Evolutionary conservation across 169 alveolate genomes (phyloP).

Genomic region (Plasmodium blacklocki): DNA sequence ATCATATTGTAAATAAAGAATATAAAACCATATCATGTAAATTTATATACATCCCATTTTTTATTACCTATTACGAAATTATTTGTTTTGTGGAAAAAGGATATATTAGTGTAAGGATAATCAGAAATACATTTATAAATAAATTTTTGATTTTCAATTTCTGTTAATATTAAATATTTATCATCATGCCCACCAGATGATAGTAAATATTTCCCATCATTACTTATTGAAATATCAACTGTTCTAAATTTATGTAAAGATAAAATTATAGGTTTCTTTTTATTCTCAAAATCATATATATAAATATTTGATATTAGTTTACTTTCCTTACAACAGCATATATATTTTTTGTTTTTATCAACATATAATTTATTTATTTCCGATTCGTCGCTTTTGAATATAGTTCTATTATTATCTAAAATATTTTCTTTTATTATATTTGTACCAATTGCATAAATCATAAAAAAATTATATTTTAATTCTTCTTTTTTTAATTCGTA

Average conservation of each 20-base stretch:
- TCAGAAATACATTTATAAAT: constrained; percentile 60
- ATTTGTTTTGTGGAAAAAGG: constrained; percentile 64
- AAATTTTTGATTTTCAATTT: constrained; percentile 64
- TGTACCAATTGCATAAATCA: constrained; percentile 75
- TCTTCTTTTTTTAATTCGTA: constrained; percentile 68
- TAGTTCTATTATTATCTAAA: constrained; percentile 35
- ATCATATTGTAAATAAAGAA: background rate
- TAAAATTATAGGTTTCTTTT: constrained; percentile 22
- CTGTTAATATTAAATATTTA: constrained; percentile 45
- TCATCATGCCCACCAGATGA: constrained; percentile 77
- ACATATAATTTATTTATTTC: constrained; percentile 57
- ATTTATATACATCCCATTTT: background rate
- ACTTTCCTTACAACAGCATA: constrained; percentile 72
- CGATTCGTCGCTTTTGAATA: constrained; percentile 50
- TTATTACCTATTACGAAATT: constrained; percentile 62
- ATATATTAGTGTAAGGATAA: constrained; percentile 57
- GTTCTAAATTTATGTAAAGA: constrained; percentile 66
- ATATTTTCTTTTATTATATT: constrained; percentile 72
- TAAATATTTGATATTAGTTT: constrained; percentile 52
- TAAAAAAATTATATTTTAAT: constrained; percentile 48
- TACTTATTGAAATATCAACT: constrained; percentile 56
- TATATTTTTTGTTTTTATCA: constrained; percentile 46
- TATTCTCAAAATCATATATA: constrained; percentile 52
- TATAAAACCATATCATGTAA: background rate
- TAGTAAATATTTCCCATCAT: constrained; percentile 59